Percentiles rank a stretch among this genome's conserved stretches.
Conservation (phyloP, 2,329 filamentous ascomycete genomes). For the Aspergillus uvarum region DNA sequence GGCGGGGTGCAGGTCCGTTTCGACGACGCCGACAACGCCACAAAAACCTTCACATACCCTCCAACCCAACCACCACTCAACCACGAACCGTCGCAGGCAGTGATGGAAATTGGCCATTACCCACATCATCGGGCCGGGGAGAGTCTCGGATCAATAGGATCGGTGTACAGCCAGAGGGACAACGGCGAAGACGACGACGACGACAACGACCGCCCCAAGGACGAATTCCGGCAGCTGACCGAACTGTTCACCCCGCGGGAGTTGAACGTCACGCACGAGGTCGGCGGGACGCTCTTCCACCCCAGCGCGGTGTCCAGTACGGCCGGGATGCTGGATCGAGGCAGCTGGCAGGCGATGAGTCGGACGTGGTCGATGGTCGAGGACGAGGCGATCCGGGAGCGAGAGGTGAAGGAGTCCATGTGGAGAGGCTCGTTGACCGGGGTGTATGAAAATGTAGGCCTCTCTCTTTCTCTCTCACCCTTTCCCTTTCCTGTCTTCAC, state of each 20-base stretch:
- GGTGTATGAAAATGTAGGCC: slow-evolving; percentile 58
- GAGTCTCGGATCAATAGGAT: not conserved
- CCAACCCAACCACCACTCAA: not conserved
- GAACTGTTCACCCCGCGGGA: slow-evolving; percentile 70
- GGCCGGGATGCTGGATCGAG: slow-evolving; percentile 1
- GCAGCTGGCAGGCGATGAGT: slow-evolving; percentile 6
- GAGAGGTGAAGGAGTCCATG: slow-evolving; percentile 40
- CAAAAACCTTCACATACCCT: not conserved
- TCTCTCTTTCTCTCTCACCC: too few relatives aligned
- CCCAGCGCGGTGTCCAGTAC: slow-evolving; percentile 8
- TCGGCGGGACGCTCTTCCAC: slow-evolving; percentile 55
- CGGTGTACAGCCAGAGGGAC: slow-evolving; percentile 10
- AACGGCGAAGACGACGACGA: slow-evolving; percentile 28
- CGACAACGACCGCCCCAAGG: slow-evolving; percentile 43
- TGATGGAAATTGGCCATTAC: not conserved
- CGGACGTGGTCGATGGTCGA: slow-evolving; percentile 22
- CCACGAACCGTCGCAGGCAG: not conserved
- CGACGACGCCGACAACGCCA: slow-evolving; percentile 8
- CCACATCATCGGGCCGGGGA: not conserved
- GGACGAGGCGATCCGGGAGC: slow-evolving; percentile 30
- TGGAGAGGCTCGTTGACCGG: slow-evolving; percentile 36
- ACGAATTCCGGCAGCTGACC: slow-evolving; percentile 65
- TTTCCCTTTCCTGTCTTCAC: not conserved
- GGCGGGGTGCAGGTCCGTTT: not conserved
- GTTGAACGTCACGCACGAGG: slow-evolving; percentile 62